These are phyloP conservation scores for Prunus fruticosa DNA, from an alignment of 306 rosid genomes.

Conservation along the genomic window DNA sequence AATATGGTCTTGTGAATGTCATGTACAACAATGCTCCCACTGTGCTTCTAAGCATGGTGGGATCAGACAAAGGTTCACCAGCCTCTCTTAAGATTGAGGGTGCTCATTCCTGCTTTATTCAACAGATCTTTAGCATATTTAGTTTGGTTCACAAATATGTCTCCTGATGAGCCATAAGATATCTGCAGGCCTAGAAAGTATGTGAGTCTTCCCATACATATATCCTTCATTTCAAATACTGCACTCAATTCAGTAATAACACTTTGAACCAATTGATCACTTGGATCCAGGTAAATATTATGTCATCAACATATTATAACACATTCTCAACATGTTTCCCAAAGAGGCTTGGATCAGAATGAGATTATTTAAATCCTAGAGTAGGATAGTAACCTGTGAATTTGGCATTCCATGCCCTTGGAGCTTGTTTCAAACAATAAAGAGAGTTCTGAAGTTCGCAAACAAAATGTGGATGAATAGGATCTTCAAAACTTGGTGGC, in stretches of 20 bases:
- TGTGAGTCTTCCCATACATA: background rate
- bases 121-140: background rate
- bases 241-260: background rate
- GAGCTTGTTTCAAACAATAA: background rate
- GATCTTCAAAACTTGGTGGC: background rate
- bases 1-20: background rate
- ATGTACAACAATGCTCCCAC: background rate
- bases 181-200: background rate
- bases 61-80: background rate
- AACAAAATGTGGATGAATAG: background rate
- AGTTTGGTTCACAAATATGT: background rate
- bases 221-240: background rate
- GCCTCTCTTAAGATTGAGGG: background rate
- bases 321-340: background rate
- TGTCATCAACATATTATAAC: background rate
- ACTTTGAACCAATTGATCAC: background rate
- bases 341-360: background rate
- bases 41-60: background rate
- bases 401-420: background rate
- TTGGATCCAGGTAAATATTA: background rate
- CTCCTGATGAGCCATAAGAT: background rate
- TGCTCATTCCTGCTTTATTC: background rate
- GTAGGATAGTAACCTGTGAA: background rate
- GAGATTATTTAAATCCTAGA: background rate
- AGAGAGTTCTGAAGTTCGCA: background rate